Evolutionary conservation across 352 stramenopile species (phyloP), one percentile per base, ranked within the genome.

Genomic region (Saprolegnia diclina): DNA sequence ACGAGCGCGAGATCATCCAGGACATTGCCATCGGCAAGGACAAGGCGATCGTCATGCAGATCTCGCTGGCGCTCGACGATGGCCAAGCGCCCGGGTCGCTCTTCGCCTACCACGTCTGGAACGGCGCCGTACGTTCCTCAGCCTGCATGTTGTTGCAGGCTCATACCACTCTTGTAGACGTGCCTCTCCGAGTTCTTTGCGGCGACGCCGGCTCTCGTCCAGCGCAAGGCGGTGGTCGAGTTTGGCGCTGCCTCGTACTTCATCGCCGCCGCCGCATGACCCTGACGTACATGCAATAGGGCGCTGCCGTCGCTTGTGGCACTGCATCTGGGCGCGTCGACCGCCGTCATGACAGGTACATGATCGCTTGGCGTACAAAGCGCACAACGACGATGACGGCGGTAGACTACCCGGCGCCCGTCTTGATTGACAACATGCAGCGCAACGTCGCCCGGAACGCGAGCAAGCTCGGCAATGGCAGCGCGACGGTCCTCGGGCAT

Each of bases 241-340:
- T 85, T 85, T 56, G 78, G 78, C 16, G 78, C 78, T 42, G 78
- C 78, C 46, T 85, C 78, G 78, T 85, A 66, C 68, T 74, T 73
- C 6, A 26, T 21, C 35, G 21, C 35, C 14, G 52, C 11, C n/a
- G 4, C 52, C 4, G 2, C 35, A 11, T 59, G 52, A 16, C 35
- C 16, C 9, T 48, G 13, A 48, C 4, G 1, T 48, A n/a, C n/a
- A 3, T 59, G 11, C 13, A 45, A 16, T 22, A 85, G 78, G 19
- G 78, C 77, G 16, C 63, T 85, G 26, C 78, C 78, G 18, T 85
- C 78, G 19, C 71, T 85, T 44, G 76, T 81, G 18, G 78, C 71
- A 40, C 65, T 85, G 26, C 76, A 85, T 72, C 71, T 77, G 11
- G 74, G 74, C 14, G 78, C 78, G 5, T 68, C 71, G 13, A 53